phyloP scores from a whole-genome alignment of 495 filamentous ascomycete genomes.

The Immersiella caudata region DNA sequence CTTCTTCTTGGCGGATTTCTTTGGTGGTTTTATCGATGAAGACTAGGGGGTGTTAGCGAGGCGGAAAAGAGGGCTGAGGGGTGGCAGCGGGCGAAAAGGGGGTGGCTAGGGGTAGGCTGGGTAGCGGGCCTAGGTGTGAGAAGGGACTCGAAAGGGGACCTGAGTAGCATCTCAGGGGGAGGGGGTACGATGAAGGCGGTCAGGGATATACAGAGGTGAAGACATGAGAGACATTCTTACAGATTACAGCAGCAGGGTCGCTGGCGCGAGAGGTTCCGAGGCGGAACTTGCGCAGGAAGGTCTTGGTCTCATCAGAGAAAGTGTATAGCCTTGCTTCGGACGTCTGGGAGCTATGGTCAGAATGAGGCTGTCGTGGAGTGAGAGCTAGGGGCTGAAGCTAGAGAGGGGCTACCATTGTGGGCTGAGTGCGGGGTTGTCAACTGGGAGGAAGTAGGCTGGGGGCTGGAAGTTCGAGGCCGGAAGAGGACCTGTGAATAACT shows the following conservation, averaged over 20 bases:
- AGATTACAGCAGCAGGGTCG: slow-evolving; percentile 87
- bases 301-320: slow-evolving; percentile 85
- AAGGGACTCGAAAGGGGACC: neutral
- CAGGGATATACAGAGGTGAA: neutral
- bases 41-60: slow-evolving; percentile 51
- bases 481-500: neutral
- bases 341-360: slow-evolving; percentile 43
- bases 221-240: slow-evolving; percentile 61
- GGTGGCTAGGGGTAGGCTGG: neutral
- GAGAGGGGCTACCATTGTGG: neutral
- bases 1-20: slow-evolving; percentile 81
- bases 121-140: neutral
- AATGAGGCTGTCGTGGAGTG: neutral
- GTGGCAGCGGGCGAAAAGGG: slow-evolving; percentile 14
- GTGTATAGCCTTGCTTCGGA: slow-evolving; percentile 92
- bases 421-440: neutral
- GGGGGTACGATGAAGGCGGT: no score
- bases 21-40: slow-evolving; percentile 83
- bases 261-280: slow-evolving; percentile 86
- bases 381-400: neutral
- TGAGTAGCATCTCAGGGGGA: no score
- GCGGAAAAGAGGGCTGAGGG: neutral
- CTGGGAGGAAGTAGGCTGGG: neutral
- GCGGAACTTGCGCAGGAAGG: slow-evolving; percentile 88
- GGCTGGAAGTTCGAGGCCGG: neutral